These are phyloP conservation scores for Dothideomycetidae sp. DNA, from an alignment of 2,329 filamentous ascomycete genomes.

Conservation along the genomic window DNA sequence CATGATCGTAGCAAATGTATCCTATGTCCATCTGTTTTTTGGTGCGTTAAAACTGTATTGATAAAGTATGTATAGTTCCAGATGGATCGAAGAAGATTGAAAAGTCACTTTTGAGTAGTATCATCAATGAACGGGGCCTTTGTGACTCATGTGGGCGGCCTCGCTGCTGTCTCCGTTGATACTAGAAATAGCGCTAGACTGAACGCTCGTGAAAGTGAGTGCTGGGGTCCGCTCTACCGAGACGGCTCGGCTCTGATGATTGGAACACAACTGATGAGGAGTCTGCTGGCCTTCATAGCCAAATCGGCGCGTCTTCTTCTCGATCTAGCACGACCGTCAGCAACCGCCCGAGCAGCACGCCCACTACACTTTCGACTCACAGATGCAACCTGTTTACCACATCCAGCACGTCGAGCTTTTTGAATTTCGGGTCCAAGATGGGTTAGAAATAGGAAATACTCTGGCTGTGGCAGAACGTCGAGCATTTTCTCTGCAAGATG, in stretches of 20 bases:
- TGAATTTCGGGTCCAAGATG: slow-evolving; percentile 31
- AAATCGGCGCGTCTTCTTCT: slow-evolving; percentile 36
- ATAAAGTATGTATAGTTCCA: neutral
- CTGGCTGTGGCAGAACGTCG: slow-evolving; percentile 27
- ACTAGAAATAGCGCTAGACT: slow-evolving; percentile 13
- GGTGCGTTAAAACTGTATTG: neutral
- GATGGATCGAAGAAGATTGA: neutral
- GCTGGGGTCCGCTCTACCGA: slow-evolving; percentile 5
- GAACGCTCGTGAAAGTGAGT: slow-evolving; percentile 10
- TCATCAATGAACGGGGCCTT: slow-evolving; percentile 16
- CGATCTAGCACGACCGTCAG: slow-evolving; percentile 24
- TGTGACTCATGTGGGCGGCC: slow-evolving; percentile 19
- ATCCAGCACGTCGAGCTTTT: slow-evolving; percentile 29
- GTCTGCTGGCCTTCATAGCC: slow-evolving; percentile 15
- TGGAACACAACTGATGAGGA: slow-evolving; percentile 5
- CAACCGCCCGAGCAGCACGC: neutral
- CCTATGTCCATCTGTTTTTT: neutral
- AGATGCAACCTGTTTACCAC: slow-evolving; percentile 31
- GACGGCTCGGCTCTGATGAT: slow-evolving; percentile 10
- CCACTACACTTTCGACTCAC: slow-evolving; percentile 18
- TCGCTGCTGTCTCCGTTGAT: slow-evolving; percentile 23
- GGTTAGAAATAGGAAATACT: slow-evolving; percentile 29
- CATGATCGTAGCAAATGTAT: neutral
- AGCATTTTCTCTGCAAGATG: slow-evolving; percentile 59
- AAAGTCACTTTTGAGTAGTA: neutral